A percentile compares a stretch with the other conserved stretches of the same genome.
phyloP scores from a whole-genome alignment of 495 filamentous ascomycete genomes.

The Sporormia fimetaria region DNA sequence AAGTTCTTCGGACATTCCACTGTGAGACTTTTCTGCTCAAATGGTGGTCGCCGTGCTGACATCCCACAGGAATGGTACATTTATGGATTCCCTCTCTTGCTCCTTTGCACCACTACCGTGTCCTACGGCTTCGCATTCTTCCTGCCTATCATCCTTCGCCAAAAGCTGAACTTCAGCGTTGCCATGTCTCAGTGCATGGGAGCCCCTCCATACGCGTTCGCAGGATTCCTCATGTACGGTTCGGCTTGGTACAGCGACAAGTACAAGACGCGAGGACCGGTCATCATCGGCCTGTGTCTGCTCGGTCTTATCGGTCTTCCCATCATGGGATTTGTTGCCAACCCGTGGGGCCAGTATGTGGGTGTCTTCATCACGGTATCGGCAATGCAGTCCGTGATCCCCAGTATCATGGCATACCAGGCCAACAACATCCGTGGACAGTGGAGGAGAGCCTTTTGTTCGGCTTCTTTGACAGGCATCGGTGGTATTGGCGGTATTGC shows the following conservation, averaged over 20 bases:
- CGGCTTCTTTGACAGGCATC: conserved; percentile 44
- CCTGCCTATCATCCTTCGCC: conserved; percentile 50
- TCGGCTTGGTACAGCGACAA: conserved; percentile 46
- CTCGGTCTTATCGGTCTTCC: conserved; percentile 40
- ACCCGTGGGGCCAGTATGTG: conserved; percentile 45
- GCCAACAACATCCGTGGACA: conserved; percentile 57
- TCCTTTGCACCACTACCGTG: conserved; percentile 48
- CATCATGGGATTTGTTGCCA: conserved; percentile 43
- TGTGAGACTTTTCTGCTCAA: too few species aligned
- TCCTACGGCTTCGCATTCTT: conserved; percentile 58
- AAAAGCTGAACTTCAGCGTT: conserved; percentile 47
- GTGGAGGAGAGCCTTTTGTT: conserved; percentile 52
- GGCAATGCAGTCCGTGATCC: conserved; percentile 51
- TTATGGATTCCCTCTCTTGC: conserved; percentile 50
- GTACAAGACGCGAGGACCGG: conserved; percentile 45
- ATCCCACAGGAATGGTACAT: conserved; percentile 36
- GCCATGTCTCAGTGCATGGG: conserved; percentile 49
- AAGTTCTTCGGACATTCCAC: background rate
- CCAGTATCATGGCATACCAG: conserved; percentile 48
- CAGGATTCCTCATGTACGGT: conserved; percentile 47
- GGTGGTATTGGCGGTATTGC: conserved; percentile 52
- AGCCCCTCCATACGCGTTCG: conserved; percentile 51
- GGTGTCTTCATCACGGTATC: conserved; percentile 53
- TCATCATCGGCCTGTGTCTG: conserved; percentile 46
- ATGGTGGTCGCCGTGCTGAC: background rate